Evolutionary conservation across 2,329 filamentous ascomycete genomes (phyloP).

Genomic region (Ceratocystis harringtonii): DNA sequence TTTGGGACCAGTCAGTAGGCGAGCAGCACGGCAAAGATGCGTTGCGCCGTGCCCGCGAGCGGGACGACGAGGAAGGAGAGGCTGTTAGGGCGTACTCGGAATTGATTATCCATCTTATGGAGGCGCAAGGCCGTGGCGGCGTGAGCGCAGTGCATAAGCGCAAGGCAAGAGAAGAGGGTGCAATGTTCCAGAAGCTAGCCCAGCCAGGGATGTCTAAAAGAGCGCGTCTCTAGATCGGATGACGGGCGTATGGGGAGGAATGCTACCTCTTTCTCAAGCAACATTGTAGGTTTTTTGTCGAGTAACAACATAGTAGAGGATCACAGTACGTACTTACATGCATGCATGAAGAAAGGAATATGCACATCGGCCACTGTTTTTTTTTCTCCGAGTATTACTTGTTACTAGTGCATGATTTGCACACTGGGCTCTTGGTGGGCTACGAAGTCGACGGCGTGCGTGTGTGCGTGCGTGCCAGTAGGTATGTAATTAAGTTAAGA

Average conservation of each 20-base stretch:
- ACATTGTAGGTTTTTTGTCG: neutral
- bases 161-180: slow-evolving; percentile 11
- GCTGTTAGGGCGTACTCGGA: slow-evolving; percentile 46
- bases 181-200: slow-evolving; percentile 8
- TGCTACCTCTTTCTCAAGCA: neutral
- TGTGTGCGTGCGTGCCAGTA: neutral
- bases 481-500: neutral
- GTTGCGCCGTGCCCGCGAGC: slow-evolving; percentile 35
- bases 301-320: neutral
- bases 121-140: slow-evolving; percentile 16
- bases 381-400: neutral
- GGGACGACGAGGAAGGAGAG: slow-evolving; percentile 40
- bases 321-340: slow-evolving; percentile 5
- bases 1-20: slow-evolving; percentile 45
- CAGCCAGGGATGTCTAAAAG: slow-evolving; percentile 5
- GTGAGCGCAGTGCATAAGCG: slow-evolving; percentile 9
- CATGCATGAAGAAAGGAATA: neutral
- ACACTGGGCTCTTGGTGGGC: neutral
- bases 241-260: neutral
- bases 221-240: neutral
- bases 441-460: neutral
- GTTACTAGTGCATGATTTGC: neutral
- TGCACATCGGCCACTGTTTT: neutral
- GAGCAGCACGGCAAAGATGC: slow-evolving; percentile 40
- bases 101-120: slow-evolving; percentile 37